phyloP scores from a whole-genome alignment of 192 early-diverging fungal species.

The Coemansia sp. region DNA sequence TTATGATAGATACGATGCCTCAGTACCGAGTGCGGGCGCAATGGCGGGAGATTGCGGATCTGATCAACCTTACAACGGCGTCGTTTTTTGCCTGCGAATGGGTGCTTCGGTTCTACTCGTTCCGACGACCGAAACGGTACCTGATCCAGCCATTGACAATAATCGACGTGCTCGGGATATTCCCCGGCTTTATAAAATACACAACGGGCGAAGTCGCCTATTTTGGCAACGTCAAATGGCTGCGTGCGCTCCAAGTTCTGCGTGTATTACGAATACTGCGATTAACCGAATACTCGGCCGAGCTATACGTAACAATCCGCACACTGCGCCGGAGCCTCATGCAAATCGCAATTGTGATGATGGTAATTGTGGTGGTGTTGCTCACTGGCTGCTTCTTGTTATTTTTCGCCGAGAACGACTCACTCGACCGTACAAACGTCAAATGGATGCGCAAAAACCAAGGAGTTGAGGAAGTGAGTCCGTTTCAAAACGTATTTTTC shows the following conservation, averaged over 20 bases:
- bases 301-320: slow-evolving; percentile 49
- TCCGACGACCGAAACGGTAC: slow-evolving; percentile 15
- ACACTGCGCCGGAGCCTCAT: slow-evolving; percentile 38
- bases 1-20: slow-evolving; percentile 52
- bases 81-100: slow-evolving; percentile 46
- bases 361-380: slow-evolving; percentile 31
- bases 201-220: slow-evolving; percentile 4
- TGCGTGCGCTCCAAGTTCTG: slow-evolving; percentile 44
- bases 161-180: slow-evolving; percentile 38
- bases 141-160: slow-evolving; percentile 41
- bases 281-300: slow-evolving; percentile 45
- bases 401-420: slow-evolving; percentile 51
- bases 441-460: slow-evolving; percentile 50
- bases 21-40: slow-evolving; percentile 39
- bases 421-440: slow-evolving; percentile 22
- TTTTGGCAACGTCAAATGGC: slow-evolving; percentile 40
- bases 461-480: slow-evolving; percentile 44
- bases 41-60: slow-evolving; percentile 33
- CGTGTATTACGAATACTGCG: slow-evolving; percentile 47
- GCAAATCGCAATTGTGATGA: slow-evolving; percentile 49
- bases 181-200: slow-evolving; percentile 37
- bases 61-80: slow-evolving; percentile 40
- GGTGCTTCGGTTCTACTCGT: slow-evolving; percentile 45
- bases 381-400: slow-evolving; percentile 43
- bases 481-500: slow-evolving; percentile 57